These are phyloP conservation scores for Phylloporus arenicola DNA, from an alignment of 768 basidiomycete genomes.

Conservation along the genomic window DNA sequence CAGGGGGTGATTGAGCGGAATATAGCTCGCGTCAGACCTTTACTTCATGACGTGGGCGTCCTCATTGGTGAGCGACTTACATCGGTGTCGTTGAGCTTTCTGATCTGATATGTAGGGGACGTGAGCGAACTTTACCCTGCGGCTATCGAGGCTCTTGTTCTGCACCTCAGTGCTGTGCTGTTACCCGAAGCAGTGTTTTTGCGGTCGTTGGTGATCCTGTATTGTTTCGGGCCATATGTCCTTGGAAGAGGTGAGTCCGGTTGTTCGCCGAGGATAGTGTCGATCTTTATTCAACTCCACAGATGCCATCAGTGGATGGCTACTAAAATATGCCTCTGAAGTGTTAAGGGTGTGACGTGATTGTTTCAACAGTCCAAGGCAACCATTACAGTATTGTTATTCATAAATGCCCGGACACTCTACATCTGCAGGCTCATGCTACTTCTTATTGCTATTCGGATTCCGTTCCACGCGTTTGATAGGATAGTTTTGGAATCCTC, in stretches of 20 bases:
- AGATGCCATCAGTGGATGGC: slow-evolving; percentile 12
- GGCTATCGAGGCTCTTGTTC: slow-evolving; percentile 6
- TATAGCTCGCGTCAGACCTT: background rate
- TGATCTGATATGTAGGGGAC: slow-evolving; percentile 7
- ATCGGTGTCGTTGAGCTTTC: background rate
- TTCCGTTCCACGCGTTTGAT: background rate
- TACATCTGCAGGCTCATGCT: background rate
- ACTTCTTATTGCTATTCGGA: background rate
- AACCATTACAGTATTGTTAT: background rate
- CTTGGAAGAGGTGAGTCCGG: slow-evolving; percentile 8
- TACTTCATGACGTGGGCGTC: slow-evolving; percentile 1
- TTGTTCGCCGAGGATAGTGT: background rate
- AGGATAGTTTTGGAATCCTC: background rate
- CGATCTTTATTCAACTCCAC: background rate
- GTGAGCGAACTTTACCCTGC: slow-evolving; percentile 12
- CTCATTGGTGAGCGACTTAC: slow-evolving; percentile 8
- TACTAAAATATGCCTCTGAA: slow-evolving; percentile 5
- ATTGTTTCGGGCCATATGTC: slow-evolving; percentile 12
- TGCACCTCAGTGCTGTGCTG: slow-evolving; percentile 6
- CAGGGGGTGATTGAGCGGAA: slow-evolving; percentile 1
- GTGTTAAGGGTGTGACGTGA: background rate
- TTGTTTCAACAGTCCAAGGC: background rate
- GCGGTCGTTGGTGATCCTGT: slow-evolving; percentile 11
- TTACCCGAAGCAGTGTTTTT: slow-evolving; percentile 10
- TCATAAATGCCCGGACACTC: background rate